These are phyloP conservation scores for Suhomyces tanzawaensis DNA, from an alignment of 805 yeast species.

Conservation along the genomic window DNA sequence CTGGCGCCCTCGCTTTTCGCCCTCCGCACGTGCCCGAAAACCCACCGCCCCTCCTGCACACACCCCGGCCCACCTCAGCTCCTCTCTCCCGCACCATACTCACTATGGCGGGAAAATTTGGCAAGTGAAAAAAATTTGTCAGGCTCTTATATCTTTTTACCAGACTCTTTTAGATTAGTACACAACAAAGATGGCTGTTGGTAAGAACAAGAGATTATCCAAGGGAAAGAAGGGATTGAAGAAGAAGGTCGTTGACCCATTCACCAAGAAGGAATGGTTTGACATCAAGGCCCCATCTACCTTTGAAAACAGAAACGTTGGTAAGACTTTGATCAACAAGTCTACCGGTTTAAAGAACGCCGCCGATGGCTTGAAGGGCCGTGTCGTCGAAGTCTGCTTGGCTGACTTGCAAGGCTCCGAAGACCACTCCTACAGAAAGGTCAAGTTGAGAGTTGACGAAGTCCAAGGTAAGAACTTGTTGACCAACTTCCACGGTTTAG, in stretches of 20 bases:
- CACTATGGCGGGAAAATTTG: constrained; percentile 1
- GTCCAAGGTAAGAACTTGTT: constrained; percentile 98
- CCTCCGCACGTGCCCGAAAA: background rate
- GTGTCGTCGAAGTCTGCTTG: constrained; percentile 91
- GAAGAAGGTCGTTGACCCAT: constrained; percentile 99
- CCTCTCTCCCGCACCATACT: background rate
- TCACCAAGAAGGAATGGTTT: constrained; percentile 99
- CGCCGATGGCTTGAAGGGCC: constrained; percentile 97
- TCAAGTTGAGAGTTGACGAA: constrained; percentile 97
- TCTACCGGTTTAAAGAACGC: constrained; percentile 98
- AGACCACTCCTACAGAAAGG: constrained; percentile 97
- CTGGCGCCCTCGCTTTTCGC: background rate
- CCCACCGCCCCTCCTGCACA: constrained; percentile 1
- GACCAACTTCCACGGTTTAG: constrained; percentile 99
- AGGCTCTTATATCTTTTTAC: constrained; percentile 1
- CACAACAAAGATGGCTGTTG: constrained; percentile 27
- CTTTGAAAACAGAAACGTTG: constrained; percentile 97
- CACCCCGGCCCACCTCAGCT: background rate
- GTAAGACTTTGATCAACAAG: constrained; percentile 97
- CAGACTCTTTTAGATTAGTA: constrained; percentile 6
- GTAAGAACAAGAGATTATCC: constrained; percentile 86
- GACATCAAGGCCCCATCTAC: constrained; percentile 98
- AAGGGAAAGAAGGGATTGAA: constrained; percentile 95
- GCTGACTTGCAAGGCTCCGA: constrained; percentile 99
- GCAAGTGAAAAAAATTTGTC: constrained; percentile 1